Evolutionary conservation across 139 green algal genomes (phyloP).

Genomic region (Gonium pectorale): DNA sequence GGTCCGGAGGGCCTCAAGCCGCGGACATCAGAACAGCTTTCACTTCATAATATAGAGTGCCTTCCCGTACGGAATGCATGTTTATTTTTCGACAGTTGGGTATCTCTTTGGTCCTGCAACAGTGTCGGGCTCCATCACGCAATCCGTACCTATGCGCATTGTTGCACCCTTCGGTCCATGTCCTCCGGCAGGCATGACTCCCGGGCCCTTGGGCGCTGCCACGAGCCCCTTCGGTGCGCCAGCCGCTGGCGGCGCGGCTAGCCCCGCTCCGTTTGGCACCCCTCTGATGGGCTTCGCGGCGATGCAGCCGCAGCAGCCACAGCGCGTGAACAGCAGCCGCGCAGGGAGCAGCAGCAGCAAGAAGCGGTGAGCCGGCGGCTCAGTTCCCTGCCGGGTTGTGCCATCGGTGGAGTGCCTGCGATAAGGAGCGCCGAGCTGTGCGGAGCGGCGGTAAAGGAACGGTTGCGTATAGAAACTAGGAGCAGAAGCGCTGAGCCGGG

Average conservation of each 20-base stretch:
- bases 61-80: too few species aligned
- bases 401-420: not conserved
- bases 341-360: conserved; percentile 29
- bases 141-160: too few species aligned
- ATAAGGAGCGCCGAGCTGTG: not conserved
- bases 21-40: too few species aligned
- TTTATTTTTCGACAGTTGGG: too few species aligned
- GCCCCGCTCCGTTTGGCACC: conserved; percentile 5
- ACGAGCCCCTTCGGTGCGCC: conserved; percentile 4
- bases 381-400: too few species aligned
- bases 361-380: conserved; percentile 10
- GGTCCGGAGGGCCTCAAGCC: too few species aligned
- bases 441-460: not conserved
- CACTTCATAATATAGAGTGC: too few species aligned
- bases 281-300: not conserved
- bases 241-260: not conserved
- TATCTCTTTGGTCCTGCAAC: too few species aligned
- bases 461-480: not conserved
- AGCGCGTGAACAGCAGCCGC: not conserved
- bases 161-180: too few species aligned
- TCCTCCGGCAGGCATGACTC: not conserved
- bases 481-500: too few species aligned
- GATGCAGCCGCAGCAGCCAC: conserved; percentile 24
- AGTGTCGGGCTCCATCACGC: too few species aligned
- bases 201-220: not conserved